Evolutionary conservation across 352 stramenopile species (phyloP), one percentile per base, ranked within the genome.

Genomic region (Phytophthora ohioensis): DNA sequence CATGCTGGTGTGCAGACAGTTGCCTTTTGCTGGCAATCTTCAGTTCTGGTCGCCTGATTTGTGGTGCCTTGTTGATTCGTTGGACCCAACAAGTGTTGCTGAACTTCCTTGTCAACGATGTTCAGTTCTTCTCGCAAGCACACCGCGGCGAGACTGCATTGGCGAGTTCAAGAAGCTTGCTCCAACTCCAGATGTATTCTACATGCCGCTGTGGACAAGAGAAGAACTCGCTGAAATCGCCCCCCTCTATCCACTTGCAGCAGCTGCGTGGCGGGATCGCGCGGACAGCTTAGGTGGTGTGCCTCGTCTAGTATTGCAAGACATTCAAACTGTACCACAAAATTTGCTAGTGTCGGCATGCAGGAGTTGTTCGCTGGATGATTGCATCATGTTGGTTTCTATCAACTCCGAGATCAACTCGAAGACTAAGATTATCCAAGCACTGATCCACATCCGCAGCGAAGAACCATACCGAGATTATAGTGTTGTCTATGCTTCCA

Each of bases 51-150:
- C 57, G 38, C 46, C 57, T 21, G 64, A 68, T 60, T 39, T 78
- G 57, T 80, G 73, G 73, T 80, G 68, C 27, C 73, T 80, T 9
- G 60, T n/a, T n/a, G n/a, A n/a, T n/a, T n/a, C n/a, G n/a, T n/a
- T 80, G n/a, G 63, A 79, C 35, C n/a, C n/a, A n/a, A n/a, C n/a
- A n/a, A n/a, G n/a, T n/a, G n/a, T n/a, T n/a, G n/a, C n/a, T n/a
- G n/a, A n/a, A n/a, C n/a, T n/a, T n/a, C n/a, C n/a, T n/a, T n/a
- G n/a, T 66, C 70, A 11, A 8, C 5, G 54, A 70, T 34, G 36
- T 1, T 45, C 39, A 15, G 0, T 45, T 27, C 21, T 27, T 27
- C 21, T 27, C 1, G 21, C 21, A 27, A 45, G 9, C 8, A 17
- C 1, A 17, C 9, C 9, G 12, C 39, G 38, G 21, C 0, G 17